Conservation (phyloP, 495 filamentous ascomycete species). For the Pyronema omphalodes region DNA sequence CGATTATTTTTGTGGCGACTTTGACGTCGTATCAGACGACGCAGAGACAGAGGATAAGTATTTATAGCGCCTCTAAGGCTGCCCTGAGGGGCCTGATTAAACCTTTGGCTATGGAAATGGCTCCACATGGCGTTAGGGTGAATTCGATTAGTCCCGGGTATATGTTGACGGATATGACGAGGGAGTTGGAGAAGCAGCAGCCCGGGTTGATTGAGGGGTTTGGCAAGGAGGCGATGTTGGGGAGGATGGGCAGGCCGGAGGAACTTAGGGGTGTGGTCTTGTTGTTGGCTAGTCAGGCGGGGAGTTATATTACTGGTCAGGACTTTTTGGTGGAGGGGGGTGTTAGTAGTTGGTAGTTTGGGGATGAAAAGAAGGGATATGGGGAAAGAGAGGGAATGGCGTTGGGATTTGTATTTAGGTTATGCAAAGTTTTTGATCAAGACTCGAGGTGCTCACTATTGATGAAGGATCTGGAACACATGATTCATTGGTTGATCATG, state of each 20-base stretch:
- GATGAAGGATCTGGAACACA: no score
- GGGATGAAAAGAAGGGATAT: no score
- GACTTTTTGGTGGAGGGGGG: conserved; percentile 42
- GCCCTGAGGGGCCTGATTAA: conserved; percentile 40
- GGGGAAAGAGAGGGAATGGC: no score
- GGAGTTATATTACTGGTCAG: conserved; percentile 48
- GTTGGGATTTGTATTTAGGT: no score
- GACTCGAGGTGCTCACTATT: no score
- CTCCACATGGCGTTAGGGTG: conserved; percentile 41
- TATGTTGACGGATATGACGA: conserved; percentile 61
- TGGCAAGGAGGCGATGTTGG: conserved; percentile 35
- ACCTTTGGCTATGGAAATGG: conserved; percentile 50
- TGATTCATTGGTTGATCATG: no score
- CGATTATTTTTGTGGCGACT: conserved; percentile 46
- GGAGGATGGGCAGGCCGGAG: conserved; percentile 45
- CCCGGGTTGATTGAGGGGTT: conserved; percentile 37
- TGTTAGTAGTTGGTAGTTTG: background rate
- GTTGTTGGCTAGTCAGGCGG: conserved; percentile 42
- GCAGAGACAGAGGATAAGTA: conserved; percentile 48
- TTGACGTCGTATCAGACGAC: conserved; percentile 50
- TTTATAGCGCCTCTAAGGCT: conserved; percentile 55
- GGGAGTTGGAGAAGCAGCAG: conserved; percentile 35
- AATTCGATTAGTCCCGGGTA: conserved; percentile 58
- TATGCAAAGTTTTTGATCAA: no score
- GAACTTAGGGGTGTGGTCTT: conserved; percentile 52